These are phyloP conservation scores for Phytophthora pseudosyringae DNA, from an alignment of 352 stramenopile species.

Conservation along the genomic window DNA sequence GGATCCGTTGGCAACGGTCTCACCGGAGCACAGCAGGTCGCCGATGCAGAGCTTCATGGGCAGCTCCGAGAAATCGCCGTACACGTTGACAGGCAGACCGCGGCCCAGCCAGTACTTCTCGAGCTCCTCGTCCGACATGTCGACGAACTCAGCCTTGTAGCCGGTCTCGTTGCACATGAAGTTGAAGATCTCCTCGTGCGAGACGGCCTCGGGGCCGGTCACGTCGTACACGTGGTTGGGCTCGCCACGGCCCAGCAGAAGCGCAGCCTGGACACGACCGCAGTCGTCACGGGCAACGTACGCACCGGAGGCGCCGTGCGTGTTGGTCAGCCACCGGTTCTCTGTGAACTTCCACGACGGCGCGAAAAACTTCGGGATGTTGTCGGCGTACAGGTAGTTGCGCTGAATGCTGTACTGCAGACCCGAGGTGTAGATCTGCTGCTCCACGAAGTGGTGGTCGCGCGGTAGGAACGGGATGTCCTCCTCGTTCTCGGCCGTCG, in stretches of 20 bases:
- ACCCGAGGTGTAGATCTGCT: slow-evolving; percentile 27
- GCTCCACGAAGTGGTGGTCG: slow-evolving; percentile 37
- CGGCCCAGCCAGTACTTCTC: slow-evolving; percentile 32
- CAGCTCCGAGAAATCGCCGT: slow-evolving; percentile 36
- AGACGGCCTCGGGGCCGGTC: slow-evolving; percentile 22
- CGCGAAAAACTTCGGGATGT: slow-evolving; percentile 29
- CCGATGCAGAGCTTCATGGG: slow-evolving; percentile 43
- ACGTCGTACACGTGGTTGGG: slow-evolving; percentile 40
- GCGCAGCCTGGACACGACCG: slow-evolving; percentile 20
- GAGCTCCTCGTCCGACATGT: slow-evolving; percentile 40
- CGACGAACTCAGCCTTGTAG: slow-evolving; percentile 35
- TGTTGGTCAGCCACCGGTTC: slow-evolving; percentile 40
- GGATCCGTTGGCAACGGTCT: slow-evolving; percentile 32
- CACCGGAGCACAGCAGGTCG: slow-evolving; percentile 35
- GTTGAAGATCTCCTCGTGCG: slow-evolving; percentile 30
- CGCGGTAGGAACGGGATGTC: slow-evolving; percentile 39
- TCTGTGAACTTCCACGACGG: slow-evolving; percentile 41
- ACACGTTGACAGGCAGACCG: slow-evolving; percentile 25
- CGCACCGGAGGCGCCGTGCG: slow-evolving; percentile 25
- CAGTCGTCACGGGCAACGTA: slow-evolving; percentile 42
- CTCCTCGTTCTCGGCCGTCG: slow-evolving; percentile 27
- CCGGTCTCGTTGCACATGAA: slow-evolving; percentile 36
- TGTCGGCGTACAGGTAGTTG: slow-evolving; percentile 43
- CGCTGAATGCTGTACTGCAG: slow-evolving; percentile 44
- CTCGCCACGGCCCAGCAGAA: slow-evolving; percentile 34